Conservation (phyloP, 805 yeast species). For the Schwanniomyces occidentalis region DNA sequence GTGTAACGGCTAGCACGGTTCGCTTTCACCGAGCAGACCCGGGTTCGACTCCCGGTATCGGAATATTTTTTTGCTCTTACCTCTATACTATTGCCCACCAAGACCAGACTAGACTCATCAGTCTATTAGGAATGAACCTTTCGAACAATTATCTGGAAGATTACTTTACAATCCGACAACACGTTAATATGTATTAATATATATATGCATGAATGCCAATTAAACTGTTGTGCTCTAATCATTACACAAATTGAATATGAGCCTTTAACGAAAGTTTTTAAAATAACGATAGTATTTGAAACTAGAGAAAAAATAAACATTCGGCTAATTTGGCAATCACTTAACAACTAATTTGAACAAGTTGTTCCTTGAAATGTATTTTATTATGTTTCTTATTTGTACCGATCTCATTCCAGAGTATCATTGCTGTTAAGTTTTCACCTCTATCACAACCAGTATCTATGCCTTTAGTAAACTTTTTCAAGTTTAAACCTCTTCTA, state of each 20-base stretch:
- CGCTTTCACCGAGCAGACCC: slow-evolving; percentile 58
- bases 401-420: slow-evolving; percentile 36
- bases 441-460: slow-evolving; percentile 86
- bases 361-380: slow-evolving; percentile 22
- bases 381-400: slow-evolving; percentile 11
- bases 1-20: slow-evolving; percentile 57
- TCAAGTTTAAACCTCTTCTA: slow-evolving; percentile 64
- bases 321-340: too few species aligned
- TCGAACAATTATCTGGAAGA: too few species aligned
- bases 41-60: slow-evolving; percentile 90
- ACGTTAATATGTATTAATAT: too few species aligned
- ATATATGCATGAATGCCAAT: too few species aligned
- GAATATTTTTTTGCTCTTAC: slow-evolving; percentile 31
- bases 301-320: too few species aligned
- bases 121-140: neutral
- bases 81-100: neutral
- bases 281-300: too few species aligned
- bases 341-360: slow-evolving; percentile 19
- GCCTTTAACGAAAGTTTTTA: too few species aligned
- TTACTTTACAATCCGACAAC: too few species aligned
- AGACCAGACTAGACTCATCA: neutral
- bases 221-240: too few species aligned
- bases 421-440: slow-evolving; percentile 62
- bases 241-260: too few species aligned
- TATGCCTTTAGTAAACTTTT: slow-evolving; percentile 71